Evolutionary conservation across 805 yeast genomes (phyloP).

Genomic region (Candida broadrunensis): DNA sequence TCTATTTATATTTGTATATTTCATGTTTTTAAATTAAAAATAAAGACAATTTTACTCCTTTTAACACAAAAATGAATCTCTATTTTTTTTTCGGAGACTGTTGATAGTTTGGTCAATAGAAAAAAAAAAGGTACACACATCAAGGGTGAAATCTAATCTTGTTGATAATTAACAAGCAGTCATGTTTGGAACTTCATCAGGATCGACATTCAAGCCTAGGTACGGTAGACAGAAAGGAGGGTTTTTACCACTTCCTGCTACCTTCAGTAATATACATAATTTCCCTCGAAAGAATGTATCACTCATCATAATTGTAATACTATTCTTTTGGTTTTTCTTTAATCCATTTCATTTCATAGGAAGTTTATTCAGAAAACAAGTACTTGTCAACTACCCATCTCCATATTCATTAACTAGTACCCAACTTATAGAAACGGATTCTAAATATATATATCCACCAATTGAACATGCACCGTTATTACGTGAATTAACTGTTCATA

Average conservation of each 20-base stretch:
- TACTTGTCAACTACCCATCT: conserved; percentile 20
- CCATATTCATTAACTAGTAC: conserved; percentile 31
- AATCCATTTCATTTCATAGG: conserved; percentile 16
- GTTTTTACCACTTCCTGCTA: conserved; percentile 28
- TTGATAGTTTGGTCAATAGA: too few relatives aligned
- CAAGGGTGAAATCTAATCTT: too few relatives aligned
- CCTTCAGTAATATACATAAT: conserved; percentile 13
- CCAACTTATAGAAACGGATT: conserved; percentile 40
- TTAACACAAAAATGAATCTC: too few relatives aligned
- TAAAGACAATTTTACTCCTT: neutral
- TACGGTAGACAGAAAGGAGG: conserved; percentile 14
- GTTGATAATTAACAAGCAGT: too few relatives aligned
- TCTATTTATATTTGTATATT: too few relatives aligned
- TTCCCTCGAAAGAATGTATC: conserved; percentile 13
- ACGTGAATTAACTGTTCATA: conserved; percentile 52
- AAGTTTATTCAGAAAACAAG: conserved; percentile 2
- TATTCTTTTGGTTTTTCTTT: conserved; percentile 18
- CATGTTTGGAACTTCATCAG: conserved; percentile 7
- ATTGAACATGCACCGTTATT: conserved; percentile 65
- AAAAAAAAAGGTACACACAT: too few relatives aligned
- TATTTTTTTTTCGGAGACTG: too few relatives aligned
- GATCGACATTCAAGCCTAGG: conserved; percentile 23
- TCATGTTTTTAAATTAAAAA: neutral
- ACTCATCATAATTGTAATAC: conserved; percentile 9
- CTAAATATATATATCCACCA: conserved; percentile 67